phyloP scores from a whole-genome alignment of 1,284 basidiomycete genomes.

The Filobasidium uniguttulatum region DNA sequence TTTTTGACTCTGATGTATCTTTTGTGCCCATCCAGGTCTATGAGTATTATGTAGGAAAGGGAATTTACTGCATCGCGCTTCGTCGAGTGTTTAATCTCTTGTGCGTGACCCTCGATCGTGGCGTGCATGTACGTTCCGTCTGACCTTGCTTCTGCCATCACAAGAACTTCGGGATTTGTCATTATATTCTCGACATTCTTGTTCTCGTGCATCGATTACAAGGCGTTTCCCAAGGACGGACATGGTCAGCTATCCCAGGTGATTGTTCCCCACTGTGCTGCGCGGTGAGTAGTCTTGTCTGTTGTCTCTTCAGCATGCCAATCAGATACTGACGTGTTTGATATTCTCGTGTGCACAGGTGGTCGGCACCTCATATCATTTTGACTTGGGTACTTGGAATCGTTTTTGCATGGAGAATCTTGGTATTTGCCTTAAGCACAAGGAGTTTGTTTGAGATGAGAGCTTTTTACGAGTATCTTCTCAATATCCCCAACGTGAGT shows the following conservation, averaged over 20 bases:
- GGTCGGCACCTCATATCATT: constrained; percentile 14
- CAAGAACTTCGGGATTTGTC: constrained; percentile 92
- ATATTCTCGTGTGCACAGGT: constrained; percentile 50
- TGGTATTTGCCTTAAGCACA: constrained; percentile 43
- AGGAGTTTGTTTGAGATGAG: constrained; percentile 79
- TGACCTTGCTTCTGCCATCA: constrained; percentile 1
- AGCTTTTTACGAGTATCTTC: constrained; percentile 55
- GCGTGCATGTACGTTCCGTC: neutral
- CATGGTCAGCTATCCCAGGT: constrained; percentile 53
- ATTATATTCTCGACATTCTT: constrained; percentile 94
- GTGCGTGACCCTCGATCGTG: constrained; percentile 44
- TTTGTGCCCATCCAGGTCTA: constrained; percentile 43
- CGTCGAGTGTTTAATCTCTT: constrained; percentile 76
- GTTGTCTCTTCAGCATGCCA: constrained; percentile 61
- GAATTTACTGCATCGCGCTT: constrained; percentile 84
- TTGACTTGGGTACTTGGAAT: constrained; percentile 41
- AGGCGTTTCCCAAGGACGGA: constrained; percentile 43
- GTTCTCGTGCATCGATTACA: constrained; percentile 86
- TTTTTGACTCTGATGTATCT: neutral
- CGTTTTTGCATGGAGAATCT: constrained; percentile 55
- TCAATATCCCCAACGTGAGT: constrained; percentile 45
- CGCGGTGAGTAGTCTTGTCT: constrained; percentile 47
- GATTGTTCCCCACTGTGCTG: constrained; percentile 63
- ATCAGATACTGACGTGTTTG: constrained; percentile 39
- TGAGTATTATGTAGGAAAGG: constrained; percentile 88